Base-by-base conservation (phyloP, 306 rosid species). In the Trichosanthes cucumerina region DNA sequence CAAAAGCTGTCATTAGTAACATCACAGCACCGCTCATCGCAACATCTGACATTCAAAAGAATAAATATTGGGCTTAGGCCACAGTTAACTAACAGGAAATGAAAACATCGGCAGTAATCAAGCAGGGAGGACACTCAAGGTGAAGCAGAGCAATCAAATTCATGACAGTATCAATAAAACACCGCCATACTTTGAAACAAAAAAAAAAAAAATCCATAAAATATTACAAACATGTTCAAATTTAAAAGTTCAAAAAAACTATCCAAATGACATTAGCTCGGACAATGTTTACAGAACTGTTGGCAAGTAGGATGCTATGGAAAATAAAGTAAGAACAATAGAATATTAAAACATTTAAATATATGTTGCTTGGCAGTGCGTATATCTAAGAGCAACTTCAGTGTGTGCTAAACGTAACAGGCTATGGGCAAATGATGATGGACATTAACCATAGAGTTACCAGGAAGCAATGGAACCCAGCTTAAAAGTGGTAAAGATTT, bases 401-500 rank as follows among this genome's bases (percentile, higher is more conserved):
- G 58, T 57, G 80, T 34, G 36, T 31, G 14, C 24, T 14, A 26
- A 15, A 34, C 28, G 43, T 41, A 26, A 50, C 44, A 53, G 19
- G 52, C 14, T 7, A 50, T 74, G 53, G 28, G 16, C 9, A 57
- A 31, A 56, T 5, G 24, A 57, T 58, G 69, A 68, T 28, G n/a
- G 73, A 43, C 34, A 38, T 58, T 56, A 58, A 38, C 57, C 56
- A 31, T 6, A 77, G 47, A 54, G 90, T 81, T 89, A 92, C 99
- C 96, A 71, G 38, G 73, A 46, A 91, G 7, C 79, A 81, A 69
- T 52, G 98, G 97, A 77, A 91, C 69, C 99, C 99, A 92, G 74
- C 88, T 84, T 76, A 96, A 82, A 77, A 90, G 65, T 31, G 97
- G 97, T 15, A 95, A 2, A 69, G 97, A 95, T 82, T 85, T 89